Evolutionary conservation across 352 stramenopile species (phyloP).

Genomic region (Phytopythium cucurbitacearum): DNA sequence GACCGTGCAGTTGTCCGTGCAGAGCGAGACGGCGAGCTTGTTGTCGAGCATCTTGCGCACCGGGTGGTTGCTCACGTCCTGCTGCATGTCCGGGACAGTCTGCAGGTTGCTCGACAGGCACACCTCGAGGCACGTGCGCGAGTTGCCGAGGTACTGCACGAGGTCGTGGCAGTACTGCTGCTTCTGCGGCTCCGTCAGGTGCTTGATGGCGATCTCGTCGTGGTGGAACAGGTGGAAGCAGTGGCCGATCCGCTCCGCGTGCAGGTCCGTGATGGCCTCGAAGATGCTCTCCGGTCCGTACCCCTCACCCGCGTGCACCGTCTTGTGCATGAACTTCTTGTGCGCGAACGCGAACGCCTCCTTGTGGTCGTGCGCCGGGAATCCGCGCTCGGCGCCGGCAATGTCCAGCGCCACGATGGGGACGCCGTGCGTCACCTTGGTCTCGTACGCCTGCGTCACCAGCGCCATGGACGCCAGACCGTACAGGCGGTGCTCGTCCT

Average conservation of each 20-base stretch:
- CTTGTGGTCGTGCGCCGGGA: conserved; percentile 72
- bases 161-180: conserved; percentile 74
- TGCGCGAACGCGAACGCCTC: conserved; percentile 84
- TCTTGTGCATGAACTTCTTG: conserved; percentile 88
- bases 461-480: conserved; percentile 79
- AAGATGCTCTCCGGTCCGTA: conserved; percentile 88
- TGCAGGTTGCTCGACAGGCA: conserved; percentile 88
- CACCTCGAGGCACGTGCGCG: conserved; percentile 80
- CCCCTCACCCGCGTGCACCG: conserved; percentile 83
- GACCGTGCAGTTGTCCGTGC: conserved; percentile 87
- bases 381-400: conserved; percentile 74
- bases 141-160: conserved; percentile 79
- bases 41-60: conserved; percentile 80
- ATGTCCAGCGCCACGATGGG: conserved; percentile 87
- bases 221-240: conserved; percentile 81
- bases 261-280: conserved; percentile 79
- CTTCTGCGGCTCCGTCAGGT: conserved; percentile 38
- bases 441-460: conserved; percentile 73
- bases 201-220: conserved; percentile 63
- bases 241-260: conserved; percentile 84
- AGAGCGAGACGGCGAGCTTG: conserved; percentile 78
- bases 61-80: conserved; percentile 68
- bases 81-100: conserved; percentile 71
- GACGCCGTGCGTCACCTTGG: conserved; percentile 57
- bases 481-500: conserved; percentile 65